Base-by-base conservation (phyloP, 1,284 basidiomycete species). In the Sanghuangporus weigelae region DNA sequence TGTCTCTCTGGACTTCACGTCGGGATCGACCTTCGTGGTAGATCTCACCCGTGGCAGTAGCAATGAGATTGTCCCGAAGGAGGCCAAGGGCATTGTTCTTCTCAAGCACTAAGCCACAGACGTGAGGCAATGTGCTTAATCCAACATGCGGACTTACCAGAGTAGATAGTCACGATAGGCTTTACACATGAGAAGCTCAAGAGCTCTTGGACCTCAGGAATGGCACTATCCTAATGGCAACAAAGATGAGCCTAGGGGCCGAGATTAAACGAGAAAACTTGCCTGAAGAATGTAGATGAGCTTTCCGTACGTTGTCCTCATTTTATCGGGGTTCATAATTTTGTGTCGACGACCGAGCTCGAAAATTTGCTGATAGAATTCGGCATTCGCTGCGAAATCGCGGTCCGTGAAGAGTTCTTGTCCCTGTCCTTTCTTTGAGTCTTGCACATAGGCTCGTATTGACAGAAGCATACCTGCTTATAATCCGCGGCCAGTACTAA, bases 281-380 rank as follows among this genome's bases (percentile, higher is more conserved):
- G 89, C 88, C 81, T 92, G 89, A 38, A 92, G 80, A 62, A 92
- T 75, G 73, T 93, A 93, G 42, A 93, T 87, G 60, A 93, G 76
- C 70, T 93, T 93, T 19, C 91, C 90, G 67, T 93, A 93, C 2
- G 89, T 92, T 19, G 87, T 85, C n/a, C 91, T 81, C 90, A 93
- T 92, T 71, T 80, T 92, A 71, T 92, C 90, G 0, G 90, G 89
- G 69, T 92, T 92, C 87, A 89, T 92, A 69, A 92, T 92, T 73
- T 93, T 93, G 71, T 92, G 89, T 60, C 91, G 79, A 62, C 90
- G 78, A n/a, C 90, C 89, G 40, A 92, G 79, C 74, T 92, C 89
- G 67, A 92, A 91, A 21, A 92, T 81, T 19, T 79, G 73, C 69
- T 90, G 88, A 70, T 88, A 93, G 70, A 92, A 93, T 3, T 85